phyloP scores from a whole-genome alignment of 768 basidiomycete species.

The Trametopsis cervina region DNA sequence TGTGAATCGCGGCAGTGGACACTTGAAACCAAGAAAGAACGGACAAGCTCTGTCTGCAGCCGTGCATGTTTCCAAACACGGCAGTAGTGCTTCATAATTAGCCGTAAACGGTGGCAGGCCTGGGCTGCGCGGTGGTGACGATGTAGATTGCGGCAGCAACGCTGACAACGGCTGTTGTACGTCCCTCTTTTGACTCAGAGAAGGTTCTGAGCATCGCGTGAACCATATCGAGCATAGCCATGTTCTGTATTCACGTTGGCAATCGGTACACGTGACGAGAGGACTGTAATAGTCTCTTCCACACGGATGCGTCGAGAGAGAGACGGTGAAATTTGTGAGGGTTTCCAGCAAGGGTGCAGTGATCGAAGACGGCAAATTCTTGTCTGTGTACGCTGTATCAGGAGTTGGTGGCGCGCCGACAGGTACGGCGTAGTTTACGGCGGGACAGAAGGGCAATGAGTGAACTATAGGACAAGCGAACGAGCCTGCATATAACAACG shows the following conservation, averaged over 20 bases:
- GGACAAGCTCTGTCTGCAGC: slow-evolving; percentile 74
- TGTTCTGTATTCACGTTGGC: slow-evolving; percentile 60
- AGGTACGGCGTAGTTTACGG: slow-evolving; percentile 62
- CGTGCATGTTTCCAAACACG: slow-evolving; percentile 76
- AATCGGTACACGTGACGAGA: slow-evolving; percentile 69
- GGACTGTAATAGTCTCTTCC: slow-evolving; percentile 78
- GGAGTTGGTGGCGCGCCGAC: slow-evolving; percentile 43
- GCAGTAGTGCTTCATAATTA: slow-evolving; percentile 57
- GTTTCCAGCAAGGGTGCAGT: slow-evolving; percentile 45
- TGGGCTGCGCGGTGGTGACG: slow-evolving; percentile 38
- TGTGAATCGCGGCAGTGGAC: slow-evolving; percentile 55
- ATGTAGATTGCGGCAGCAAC: slow-evolving; percentile 33
- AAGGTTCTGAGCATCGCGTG: slow-evolving; percentile 63
- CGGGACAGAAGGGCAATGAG: slow-evolving; percentile 70
- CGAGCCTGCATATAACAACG: slow-evolving; percentile 32
- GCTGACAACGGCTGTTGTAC: slow-evolving; percentile 40
- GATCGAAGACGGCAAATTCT: slow-evolving; percentile 44
- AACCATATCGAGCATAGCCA: slow-evolving; percentile 77
- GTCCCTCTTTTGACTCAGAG: slow-evolving; percentile 16
- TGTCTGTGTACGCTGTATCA: slow-evolving; percentile 38
- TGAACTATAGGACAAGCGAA: slow-evolving; percentile 68
- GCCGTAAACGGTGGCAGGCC: slow-evolving; percentile 37
- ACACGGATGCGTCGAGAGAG: slow-evolving; percentile 69
- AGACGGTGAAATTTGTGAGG: slow-evolving; percentile 68
- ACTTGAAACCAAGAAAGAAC: slow-evolving; percentile 59